Conservation (phyloP, 1,284 basidiomycete species). For the Paramarasmius palmivorus region DNA sequence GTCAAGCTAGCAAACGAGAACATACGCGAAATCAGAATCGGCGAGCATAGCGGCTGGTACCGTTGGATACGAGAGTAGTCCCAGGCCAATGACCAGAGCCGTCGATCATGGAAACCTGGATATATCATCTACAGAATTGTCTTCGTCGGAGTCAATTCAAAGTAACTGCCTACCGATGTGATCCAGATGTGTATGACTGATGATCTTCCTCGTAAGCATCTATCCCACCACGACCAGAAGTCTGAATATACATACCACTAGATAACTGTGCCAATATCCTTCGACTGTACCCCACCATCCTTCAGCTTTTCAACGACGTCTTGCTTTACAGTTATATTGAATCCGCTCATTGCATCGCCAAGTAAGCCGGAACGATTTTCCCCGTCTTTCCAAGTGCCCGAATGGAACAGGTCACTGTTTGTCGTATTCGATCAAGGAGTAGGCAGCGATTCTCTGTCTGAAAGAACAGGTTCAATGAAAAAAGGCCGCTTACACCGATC, state of each 20-base stretch:
- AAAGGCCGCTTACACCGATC: conserved; percentile 12
- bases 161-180: conserved; percentile 11
- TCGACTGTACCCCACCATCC: conserved; percentile 14
- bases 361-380: conserved; percentile 11
- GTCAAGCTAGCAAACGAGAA: too few relatives aligned
- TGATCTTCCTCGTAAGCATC: too few relatives aligned
- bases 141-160: background rate
- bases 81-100: conserved; percentile 19
- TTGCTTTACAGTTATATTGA: conserved; percentile 9
- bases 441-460: conserved; percentile 16
- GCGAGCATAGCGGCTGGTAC: conserved; percentile 15
- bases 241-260: conserved; percentile 21
- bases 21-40: conserved; percentile 21
- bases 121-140: conserved; percentile 19
- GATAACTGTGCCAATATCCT: conserved; percentile 18
- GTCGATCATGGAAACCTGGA: conserved; percentile 21
- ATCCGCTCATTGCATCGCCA: background rate
- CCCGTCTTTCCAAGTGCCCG: conserved; percentile 19
- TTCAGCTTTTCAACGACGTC: conserved; percentile 19
- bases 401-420: conserved; percentile 19
- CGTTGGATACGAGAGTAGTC: conserved; percentile 9
- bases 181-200: conserved; percentile 22
- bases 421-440: conserved; percentile 19
- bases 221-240: background rate
- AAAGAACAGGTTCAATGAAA: conserved; percentile 18